A percentile compares a stretch with the other conserved stretches of the same genome.
Evolutionary conservation across 1,139 yeast genomes (phyloP).

Genomic region (Kodamaea plutei): DNA sequence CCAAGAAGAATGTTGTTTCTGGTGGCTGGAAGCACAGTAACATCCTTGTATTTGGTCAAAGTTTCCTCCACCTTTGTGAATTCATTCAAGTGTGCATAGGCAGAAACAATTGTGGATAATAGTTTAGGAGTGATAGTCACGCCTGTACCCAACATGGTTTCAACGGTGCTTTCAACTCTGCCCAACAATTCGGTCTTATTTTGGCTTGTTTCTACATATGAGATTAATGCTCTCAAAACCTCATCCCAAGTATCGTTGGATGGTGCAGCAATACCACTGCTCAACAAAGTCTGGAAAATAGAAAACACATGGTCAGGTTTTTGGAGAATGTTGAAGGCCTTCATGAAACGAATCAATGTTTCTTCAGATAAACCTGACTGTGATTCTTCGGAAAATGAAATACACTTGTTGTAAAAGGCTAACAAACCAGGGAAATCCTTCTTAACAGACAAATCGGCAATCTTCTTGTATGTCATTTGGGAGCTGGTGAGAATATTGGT

Average conservation of each 20-base stretch:
- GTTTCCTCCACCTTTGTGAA: slow-evolving; percentile 32
- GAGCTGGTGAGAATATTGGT: slow-evolving; percentile 37
- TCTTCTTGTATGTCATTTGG: slow-evolving; percentile 17
- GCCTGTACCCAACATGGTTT: slow-evolving; percentile 25
- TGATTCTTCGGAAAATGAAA: too few species aligned
- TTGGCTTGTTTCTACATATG: neutral
- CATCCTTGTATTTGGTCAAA: slow-evolving; percentile 16
- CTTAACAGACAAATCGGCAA: too few species aligned
- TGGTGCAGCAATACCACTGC: slow-evolving; percentile 25
- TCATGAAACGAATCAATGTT: slow-evolving; percentile 34
- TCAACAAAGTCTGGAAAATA: slow-evolving; percentile 31
- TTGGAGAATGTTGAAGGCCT: slow-evolving; percentile 28
- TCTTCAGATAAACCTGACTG: too few species aligned
- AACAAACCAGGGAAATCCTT: too few species aligned
- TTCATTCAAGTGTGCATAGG: slow-evolving; percentile 33
- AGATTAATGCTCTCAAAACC: slow-evolving; percentile 28
- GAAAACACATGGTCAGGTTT: slow-evolving; percentile 30
- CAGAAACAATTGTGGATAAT: slow-evolving; percentile 30
- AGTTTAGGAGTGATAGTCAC: slow-evolving; percentile 25
- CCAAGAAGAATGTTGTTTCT: slow-evolving; percentile 39
- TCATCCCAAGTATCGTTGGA: slow-evolving; percentile 33
- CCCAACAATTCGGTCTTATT: neutral
- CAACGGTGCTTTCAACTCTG: slow-evolving; percentile 24
- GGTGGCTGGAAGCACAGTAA: slow-evolving; percentile 23
- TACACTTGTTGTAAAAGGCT: too few species aligned